These are phyloP conservation scores for Gossypium turneri DNA, from an alignment of 345 rosid genomes.

Conservation along the genomic window DNA sequence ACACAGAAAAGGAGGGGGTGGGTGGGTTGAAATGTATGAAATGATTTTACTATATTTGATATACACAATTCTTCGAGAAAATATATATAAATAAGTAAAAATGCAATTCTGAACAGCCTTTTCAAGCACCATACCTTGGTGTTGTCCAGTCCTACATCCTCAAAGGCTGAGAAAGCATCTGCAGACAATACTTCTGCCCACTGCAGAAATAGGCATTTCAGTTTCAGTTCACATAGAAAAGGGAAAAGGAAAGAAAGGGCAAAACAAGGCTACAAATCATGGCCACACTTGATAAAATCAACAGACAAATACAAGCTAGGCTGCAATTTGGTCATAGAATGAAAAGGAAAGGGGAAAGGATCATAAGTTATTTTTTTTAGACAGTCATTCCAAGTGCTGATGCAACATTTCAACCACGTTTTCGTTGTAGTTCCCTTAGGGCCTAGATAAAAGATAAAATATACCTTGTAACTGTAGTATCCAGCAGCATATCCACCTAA, in stretches of 20 bases:
- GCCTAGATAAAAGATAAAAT: neutral
- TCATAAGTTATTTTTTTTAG: neutral
- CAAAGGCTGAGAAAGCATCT: constrained; percentile 96
- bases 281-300: neutral
- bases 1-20: neutral
- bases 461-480: constrained; percentile 95
- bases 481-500: constrained; percentile 95
- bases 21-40: neutral
- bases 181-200: constrained; percentile 98
- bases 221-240: constrained; percentile 22
- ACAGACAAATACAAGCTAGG: neutral
- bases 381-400: no score
- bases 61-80: neutral
- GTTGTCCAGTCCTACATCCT: constrained; percentile 82
- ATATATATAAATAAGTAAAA: neutral
- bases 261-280: constrained; percentile 9
- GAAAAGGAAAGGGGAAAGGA: neutral
- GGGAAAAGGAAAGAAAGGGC: neutral
- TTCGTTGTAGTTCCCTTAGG: neutral
- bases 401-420: neutral
- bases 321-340: neutral
- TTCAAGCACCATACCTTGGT: constrained; percentile 46
- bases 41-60: neutral
- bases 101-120: constrained; percentile 10
- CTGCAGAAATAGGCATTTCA: constrained; percentile 44